These are phyloP conservation scores for Boehmeria nivea DNA, from an alignment of 306 rosid species.

Conservation along the genomic window DNA sequence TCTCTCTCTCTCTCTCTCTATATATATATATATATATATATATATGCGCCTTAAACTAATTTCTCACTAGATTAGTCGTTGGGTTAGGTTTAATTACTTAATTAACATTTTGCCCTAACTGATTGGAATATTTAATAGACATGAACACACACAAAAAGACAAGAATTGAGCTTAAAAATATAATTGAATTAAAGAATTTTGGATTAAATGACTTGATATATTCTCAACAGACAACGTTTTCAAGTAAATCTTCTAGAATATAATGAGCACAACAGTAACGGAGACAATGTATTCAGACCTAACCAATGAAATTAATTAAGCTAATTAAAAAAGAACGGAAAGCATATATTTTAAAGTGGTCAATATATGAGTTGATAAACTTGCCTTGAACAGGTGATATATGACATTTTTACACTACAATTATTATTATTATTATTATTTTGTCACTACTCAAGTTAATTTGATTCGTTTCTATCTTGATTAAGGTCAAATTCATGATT, in stretches of 20 bases:
- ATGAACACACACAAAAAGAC: neutral
- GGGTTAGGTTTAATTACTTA: conserved; percentile 15
- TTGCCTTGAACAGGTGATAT: neutral
- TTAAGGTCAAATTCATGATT: no score
- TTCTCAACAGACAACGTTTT: neutral
- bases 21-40: no score
- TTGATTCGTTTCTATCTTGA: no score
- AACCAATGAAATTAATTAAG: no score
- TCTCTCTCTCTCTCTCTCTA: no score
- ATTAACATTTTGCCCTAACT: neutral
- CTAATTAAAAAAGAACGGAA: no score
- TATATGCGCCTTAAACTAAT: neutral
- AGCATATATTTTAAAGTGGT: no score
- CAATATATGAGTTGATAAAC: neutral
- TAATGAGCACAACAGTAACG: no score
- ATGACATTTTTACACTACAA: no score
- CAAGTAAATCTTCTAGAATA: neutral
- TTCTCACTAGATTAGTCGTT: neutral
- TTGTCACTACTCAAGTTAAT: neutral
- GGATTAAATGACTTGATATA: no score
- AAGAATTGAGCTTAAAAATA: neutral
- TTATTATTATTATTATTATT: no score
- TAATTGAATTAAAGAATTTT: neutral
- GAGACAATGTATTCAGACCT: no score
- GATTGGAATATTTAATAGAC: conserved; percentile 1